phyloP scores from a whole-genome alignment of 1,284 basidiomycete genomes.

The Ustilago tritici region DNA sequence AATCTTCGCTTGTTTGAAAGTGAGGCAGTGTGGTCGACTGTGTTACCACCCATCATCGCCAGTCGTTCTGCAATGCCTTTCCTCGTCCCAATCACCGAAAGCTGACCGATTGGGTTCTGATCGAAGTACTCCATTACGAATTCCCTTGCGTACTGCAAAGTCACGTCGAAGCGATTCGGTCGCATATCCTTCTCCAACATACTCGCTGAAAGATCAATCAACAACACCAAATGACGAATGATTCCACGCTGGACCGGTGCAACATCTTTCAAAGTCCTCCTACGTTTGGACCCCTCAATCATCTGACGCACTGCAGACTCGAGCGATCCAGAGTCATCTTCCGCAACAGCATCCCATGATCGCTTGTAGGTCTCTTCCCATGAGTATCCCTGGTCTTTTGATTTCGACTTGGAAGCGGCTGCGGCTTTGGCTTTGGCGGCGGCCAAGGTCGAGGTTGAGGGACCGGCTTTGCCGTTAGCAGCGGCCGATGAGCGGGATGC shows the following conservation, averaged over 20 bases:
- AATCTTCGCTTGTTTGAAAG: conserved; percentile 88
- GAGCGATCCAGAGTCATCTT: conserved; percentile 91
- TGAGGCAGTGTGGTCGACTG: conserved; percentile 87
- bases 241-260: conserved; percentile 92
- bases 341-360: conserved; percentile 95
- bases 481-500: conserved; percentile 19
- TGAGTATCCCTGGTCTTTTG: conserved; percentile 75
- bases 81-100: conserved; percentile 65
- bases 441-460: conserved; percentile 11
- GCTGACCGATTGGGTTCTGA: conserved; percentile 97
- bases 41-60: conserved; percentile 83
- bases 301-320: conserved; percentile 89
- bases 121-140: conserved; percentile 98
- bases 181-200: conserved; percentile 97
- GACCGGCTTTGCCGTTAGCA: conserved; percentile 30
- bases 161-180: conserved; percentile 82
- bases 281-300: conserved; percentile 83
- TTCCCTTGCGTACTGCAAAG: conserved; percentile 80
- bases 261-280: conserved; percentile 76
- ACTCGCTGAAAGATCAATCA: conserved; percentile 88
- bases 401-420: conserved; percentile 29
- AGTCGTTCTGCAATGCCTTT: conserved; percentile 66
- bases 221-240: conserved; percentile 90
- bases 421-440: conserved; percentile 16
- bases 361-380: conserved; percentile 96